Conservation (phyloP, 306 rosid species). For the Cotoneaster glaucophyllus region DNA sequence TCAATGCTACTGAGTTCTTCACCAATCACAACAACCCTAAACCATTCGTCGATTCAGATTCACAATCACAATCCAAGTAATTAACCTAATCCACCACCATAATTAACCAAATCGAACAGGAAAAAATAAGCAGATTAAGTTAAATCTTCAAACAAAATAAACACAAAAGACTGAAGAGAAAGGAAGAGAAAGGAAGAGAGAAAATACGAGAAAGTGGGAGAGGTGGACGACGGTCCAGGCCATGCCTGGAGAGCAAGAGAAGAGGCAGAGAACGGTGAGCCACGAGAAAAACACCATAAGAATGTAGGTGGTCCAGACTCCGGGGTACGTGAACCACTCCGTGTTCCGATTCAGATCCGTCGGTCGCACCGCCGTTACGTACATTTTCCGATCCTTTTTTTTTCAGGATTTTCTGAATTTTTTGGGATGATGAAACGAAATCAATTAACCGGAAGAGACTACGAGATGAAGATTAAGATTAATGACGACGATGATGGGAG, state of each 20-base stretch:
- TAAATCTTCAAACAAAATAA: background rate
- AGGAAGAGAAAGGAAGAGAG: too few relatives aligned
- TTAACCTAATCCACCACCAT: background rate
- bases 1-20: background rate
- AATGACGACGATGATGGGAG: background rate
- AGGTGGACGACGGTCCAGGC: slow-evolving; percentile 48
- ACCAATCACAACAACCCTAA: background rate
- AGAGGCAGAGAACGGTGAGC: slow-evolving; percentile 29
- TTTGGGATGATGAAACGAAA: background rate
- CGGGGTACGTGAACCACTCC: slow-evolving; percentile 44
- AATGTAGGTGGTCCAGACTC: slow-evolving; percentile 40
- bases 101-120: background rate
- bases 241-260: slow-evolving; percentile 36
- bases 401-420: background rate
- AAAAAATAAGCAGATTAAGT: background rate
- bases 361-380: slow-evolving; percentile 31
- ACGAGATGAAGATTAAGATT: background rate
- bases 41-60: background rate
- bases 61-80: background rate
- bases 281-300: slow-evolving; percentile 37
- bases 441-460: background rate
- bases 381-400: slow-evolving; percentile 14
- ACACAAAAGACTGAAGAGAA: background rate
- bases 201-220: slow-evolving; percentile 27
- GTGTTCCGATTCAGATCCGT: slow-evolving; percentile 48